Conservation (phyloP, 345 rosid species). For the Mercurialis annua region DNA sequence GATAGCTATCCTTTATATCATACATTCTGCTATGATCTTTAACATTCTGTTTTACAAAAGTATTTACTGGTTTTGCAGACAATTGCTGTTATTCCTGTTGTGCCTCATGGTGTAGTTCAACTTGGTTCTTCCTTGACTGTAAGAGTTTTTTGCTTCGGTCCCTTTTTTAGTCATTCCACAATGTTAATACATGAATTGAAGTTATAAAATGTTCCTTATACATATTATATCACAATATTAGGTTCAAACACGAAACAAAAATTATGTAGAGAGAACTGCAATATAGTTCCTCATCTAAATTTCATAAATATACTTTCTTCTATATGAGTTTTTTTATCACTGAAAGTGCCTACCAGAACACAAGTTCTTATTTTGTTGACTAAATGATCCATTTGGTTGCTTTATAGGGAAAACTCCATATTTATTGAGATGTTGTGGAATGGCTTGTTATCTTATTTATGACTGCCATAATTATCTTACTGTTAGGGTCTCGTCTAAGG, state of each 20-base stretch:
- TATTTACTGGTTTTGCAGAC: constrained; percentile 46
- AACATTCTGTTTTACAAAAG: constrained; percentile 16
- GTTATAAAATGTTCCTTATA: not conserved
- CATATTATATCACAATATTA: not conserved
- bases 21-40: not conserved
- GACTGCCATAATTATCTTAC: not conserved
- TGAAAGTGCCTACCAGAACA: not conserved
- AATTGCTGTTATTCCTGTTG: constrained; percentile 75
- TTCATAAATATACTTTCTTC: not conserved
- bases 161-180: not conserved
- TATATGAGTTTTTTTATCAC: not conserved
- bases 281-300: not conserved
- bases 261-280: not conserved
- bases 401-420: not conserved
- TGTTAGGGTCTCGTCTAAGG: not conserved
- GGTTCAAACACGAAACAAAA: not conserved
- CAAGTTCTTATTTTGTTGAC: not conserved
- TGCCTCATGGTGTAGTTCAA: constrained; percentile 85
- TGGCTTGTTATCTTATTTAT: not conserved
- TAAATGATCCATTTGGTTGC: not conserved
- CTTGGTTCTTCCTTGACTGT: constrained; percentile 77
- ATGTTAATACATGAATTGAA: not conserved
- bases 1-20: constrained; percentile 13
- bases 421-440: not conserved
- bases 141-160: constrained; percentile 31